Evolutionary conservation across 2,329 filamentous ascomycete species (phyloP).

Genomic region (Huntiella omanensis): DNA sequence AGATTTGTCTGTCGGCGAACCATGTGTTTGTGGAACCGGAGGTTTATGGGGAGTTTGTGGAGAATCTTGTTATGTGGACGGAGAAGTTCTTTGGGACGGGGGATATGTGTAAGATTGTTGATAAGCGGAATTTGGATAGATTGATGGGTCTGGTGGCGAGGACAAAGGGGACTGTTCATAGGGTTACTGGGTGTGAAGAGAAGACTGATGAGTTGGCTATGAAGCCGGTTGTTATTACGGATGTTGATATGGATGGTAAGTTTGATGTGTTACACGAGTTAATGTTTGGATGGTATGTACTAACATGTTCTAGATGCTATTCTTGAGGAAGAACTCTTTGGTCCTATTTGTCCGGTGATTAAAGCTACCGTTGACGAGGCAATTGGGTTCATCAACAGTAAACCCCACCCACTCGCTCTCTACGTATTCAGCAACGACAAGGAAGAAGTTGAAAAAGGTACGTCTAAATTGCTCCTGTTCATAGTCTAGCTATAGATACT

Average conservation of each 20-base stretch:
- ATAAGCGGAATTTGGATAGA: conserved; percentile 24
- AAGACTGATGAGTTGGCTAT: conserved; percentile 15
- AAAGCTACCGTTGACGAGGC: conserved; percentile 17
- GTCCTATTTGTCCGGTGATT: conserved; percentile 24
- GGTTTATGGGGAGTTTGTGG: conserved; percentile 21
- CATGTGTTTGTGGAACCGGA: conserved; percentile 25
- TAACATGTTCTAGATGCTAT: conserved; percentile 21
- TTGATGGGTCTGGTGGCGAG: conserved; percentile 19
- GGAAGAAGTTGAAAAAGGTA: conserved; percentile 18
- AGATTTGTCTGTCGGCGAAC: conserved; percentile 19
- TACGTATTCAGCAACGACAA: conserved; percentile 23
- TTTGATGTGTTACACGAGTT: background rate
- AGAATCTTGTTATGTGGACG: conserved; percentile 18
- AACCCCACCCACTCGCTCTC: conserved; percentile 21
- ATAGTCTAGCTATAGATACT: background rate
- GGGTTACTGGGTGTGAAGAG: conserved; percentile 14
- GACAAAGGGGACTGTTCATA: conserved; percentile 19
- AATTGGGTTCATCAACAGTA: conserved; percentile 14
- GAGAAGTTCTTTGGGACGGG: conserved; percentile 17
- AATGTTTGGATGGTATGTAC: conserved; percentile 14
- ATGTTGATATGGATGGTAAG: conserved; percentile 2
- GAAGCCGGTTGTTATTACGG: conserved; percentile 1
- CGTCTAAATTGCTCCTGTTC: conserved; percentile 7
- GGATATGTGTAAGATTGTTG: conserved; percentile 21
- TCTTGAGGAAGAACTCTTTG: conserved; percentile 26